phyloP scores from a whole-genome alignment of 768 basidiomycete genomes.

The Termitomyces sp. region DNA sequence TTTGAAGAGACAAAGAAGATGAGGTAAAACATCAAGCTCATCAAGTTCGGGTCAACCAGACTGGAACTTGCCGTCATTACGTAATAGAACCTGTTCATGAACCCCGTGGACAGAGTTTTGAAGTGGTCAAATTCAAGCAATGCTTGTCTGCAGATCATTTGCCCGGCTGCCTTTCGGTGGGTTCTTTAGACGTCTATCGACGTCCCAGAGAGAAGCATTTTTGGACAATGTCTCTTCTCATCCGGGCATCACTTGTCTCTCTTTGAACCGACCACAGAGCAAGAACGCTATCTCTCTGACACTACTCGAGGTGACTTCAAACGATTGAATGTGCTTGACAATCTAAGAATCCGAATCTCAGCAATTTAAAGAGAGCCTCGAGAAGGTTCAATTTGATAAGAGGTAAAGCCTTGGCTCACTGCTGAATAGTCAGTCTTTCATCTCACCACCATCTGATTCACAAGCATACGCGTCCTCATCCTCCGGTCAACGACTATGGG shows the following conservation, averaged over 20 bases:
- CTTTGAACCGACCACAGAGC: conserved; percentile 76
- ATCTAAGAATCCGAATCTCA: conserved; percentile 20
- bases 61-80: not conserved
- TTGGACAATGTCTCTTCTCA: conserved; percentile 48
- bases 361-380: conserved; percentile 70
- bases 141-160: conserved; percentile 3
- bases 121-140: not conserved
- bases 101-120: too few relatives aligned
- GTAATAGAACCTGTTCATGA: not conserved
- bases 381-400: conserved; percentile 61
- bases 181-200: conserved; percentile 11
- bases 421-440: not conserved
- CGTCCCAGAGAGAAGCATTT: conserved; percentile 29
- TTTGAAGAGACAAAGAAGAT: too few relatives aligned
- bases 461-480: conserved; percentile 73
- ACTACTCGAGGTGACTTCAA: conserved; percentile 55
- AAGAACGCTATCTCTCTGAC: conserved; percentile 84
- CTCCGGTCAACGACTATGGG: conserved; percentile 74
- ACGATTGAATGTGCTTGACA: not conserved
- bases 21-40: too few relatives aligned
- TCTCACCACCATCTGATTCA: conserved; percentile 1
- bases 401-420: conserved; percentile 32
- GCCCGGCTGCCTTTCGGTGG: not conserved
- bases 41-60: too few relatives aligned
- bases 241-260: conserved; percentile 66